These are phyloP conservation scores for Tilletia horrida DNA, from an alignment of 1,284 basidiomycete species.

Conservation along the genomic window DNA sequence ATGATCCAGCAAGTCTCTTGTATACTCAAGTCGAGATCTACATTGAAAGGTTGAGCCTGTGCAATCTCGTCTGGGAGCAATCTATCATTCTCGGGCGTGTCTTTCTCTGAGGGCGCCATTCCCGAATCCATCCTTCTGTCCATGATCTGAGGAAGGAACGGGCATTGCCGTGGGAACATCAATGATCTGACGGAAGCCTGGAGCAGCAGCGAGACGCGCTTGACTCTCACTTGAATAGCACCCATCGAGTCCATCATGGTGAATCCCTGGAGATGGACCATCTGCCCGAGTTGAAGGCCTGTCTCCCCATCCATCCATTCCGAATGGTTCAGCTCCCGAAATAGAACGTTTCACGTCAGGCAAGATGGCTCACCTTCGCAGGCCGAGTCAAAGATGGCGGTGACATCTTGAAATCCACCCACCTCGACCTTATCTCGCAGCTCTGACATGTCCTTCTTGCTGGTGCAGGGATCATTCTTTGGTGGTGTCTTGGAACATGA, in stretches of 20 bases:
- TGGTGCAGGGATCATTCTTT: too few species aligned
- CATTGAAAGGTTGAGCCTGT: constrained; percentile 61
- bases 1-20: constrained; percentile 82
- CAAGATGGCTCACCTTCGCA: constrained; percentile 22
- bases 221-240: constrained; percentile 67
- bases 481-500: too few species aligned
- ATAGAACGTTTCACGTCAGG: too few species aligned
- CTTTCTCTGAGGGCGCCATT: constrained; percentile 57
- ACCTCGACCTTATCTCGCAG: background rate
- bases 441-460: too few species aligned
- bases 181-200: constrained; percentile 29
- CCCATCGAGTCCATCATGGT: constrained; percentile 81
- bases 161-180: too few species aligned
- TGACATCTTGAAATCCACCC: constrained; percentile 25
- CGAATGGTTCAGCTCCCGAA: background rate
- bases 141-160: constrained; percentile 78
- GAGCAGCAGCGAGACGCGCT: background rate
- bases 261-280: constrained; percentile 70
- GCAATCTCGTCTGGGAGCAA: constrained; percentile 57
- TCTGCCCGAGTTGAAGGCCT: constrained; percentile 68
- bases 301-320: background rate
- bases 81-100: constrained; percentile 52
- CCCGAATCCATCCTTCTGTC: constrained; percentile 86
- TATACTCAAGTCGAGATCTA: constrained; percentile 64
- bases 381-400: constrained; percentile 24